Base-by-base conservation (phyloP, 768 basidiomycete genomes). In the Rhodotorula taiwanensis region DNA sequence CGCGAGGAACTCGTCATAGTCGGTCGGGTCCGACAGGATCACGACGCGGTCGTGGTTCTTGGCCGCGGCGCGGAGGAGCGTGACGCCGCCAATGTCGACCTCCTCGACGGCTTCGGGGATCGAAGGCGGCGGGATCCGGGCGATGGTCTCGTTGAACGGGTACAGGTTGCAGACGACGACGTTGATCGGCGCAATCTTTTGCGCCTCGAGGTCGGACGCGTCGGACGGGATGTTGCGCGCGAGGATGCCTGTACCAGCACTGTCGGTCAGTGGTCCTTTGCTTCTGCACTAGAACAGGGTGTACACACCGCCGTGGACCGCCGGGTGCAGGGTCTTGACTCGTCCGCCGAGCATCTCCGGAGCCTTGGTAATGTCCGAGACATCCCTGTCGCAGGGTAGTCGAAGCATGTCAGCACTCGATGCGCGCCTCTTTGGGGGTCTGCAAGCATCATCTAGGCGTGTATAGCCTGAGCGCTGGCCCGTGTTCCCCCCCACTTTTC, bases 121-220 rank as follows among this genome's bases (percentile, higher is more conserved):
- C 16, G 89, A 92, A 78, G 92, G 93, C 68, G 83, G 83, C 0
- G 91, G 88, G 55, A 77, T 76, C 71, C 86, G 83, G 1, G 93
- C 82, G 75, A 94, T 88, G 52, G 93, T 95, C 27, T 85, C 83
- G 36, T 88, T 84, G 79, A 99, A 99, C 1, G 95, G 95, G 79
- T 99, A 98, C 55, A 99, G 84, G 76, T 99, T 99, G 84, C 95
- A 99, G 65, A 95, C 92, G 60, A 99, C 94, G 79, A 99, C 87
- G 59, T 87, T 85, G 78, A 98, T 97, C 66, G 89, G 88, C 10
- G 88, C 83, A 76, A 99, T 98, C 62, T 79, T 80, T 73, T 94
- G 91, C 11, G 84, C 79, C 33, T 82, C 78, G 55, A 98, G 82
- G 75, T 99, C 95, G 57, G 82, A 80, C 69, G 91, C 82, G 77